These are phyloP conservation scores for Candida glucosophila DNA, from an alignment of 1,139 yeast genomes.

Conservation along the genomic window DNA sequence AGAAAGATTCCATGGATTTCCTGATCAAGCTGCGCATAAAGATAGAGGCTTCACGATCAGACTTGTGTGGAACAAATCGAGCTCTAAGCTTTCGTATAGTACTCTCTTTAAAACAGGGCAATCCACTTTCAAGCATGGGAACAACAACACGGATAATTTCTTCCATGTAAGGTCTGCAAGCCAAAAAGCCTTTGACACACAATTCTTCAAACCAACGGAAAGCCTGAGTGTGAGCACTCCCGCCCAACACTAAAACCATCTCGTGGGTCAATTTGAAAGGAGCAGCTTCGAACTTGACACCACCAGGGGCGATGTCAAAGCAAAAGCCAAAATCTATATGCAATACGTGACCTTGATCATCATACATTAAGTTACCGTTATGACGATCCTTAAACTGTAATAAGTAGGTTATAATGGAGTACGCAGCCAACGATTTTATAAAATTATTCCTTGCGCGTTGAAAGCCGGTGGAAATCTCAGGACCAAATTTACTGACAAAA, in stretches of 20 bases:
- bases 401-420: slow-evolving; percentile 85
- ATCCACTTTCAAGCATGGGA: slow-evolving; percentile 93
- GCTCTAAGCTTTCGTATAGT: slow-evolving; percentile 70
- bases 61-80: slow-evolving; percentile 74
- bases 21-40: slow-evolving; percentile 69
- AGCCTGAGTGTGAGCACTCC: slow-evolving; percentile 74
- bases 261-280: slow-evolving; percentile 96
- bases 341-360: slow-evolving; percentile 85
- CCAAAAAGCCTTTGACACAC: slow-evolving; percentile 85
- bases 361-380: slow-evolving; percentile 98
- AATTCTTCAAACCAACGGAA: slow-evolving; percentile 92
- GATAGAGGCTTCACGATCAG: slow-evolving; percentile 79
- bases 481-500: slow-evolving; percentile 87
- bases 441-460: slow-evolving; percentile 89
- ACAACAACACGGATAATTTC: slow-evolving; percentile 75
- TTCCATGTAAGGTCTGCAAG: slow-evolving; percentile 86
- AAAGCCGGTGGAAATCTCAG: slow-evolving; percentile 81
- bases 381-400: slow-evolving; percentile 96
- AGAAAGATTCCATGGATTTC: slow-evolving; percentile 79
- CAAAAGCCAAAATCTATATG: slow-evolving; percentile 99
- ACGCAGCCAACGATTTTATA: slow-evolving; percentile 91
- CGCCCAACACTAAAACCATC: slow-evolving; percentile 95
- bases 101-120: slow-evolving; percentile 87
- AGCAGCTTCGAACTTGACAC: slow-evolving; percentile 93
- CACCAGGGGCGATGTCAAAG: slow-evolving; percentile 98